phyloP scores from a whole-genome alignment of 805 yeast genomes.

The Yarrowia osloensis region DNA sequence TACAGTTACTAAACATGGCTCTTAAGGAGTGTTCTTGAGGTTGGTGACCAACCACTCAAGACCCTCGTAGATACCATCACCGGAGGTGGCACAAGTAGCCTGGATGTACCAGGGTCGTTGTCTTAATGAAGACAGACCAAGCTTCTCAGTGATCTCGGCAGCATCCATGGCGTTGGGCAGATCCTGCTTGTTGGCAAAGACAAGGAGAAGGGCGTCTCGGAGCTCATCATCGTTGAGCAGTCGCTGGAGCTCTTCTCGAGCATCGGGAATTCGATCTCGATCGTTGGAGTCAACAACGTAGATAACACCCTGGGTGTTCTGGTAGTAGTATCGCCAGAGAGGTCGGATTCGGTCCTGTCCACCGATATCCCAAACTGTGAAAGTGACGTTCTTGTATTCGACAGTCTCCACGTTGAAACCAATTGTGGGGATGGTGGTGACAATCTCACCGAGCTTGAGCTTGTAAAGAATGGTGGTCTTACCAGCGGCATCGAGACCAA shows the following conservation, averaged over 20 bases:
- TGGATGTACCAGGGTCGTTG: constrained; percentile 99
- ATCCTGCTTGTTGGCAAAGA: constrained; percentile 98
- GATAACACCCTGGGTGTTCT: constrained; percentile 97
- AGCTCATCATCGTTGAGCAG: constrained; percentile 98
- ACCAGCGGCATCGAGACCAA: constrained; percentile 98
- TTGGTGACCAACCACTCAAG: constrained; percentile 93
- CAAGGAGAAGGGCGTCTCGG: constrained; percentile 92
- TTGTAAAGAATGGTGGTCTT: constrained; percentile 94
- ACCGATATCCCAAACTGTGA: constrained; percentile 99
- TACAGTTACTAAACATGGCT: constrained; percentile 29
- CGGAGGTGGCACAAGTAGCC: constrained; percentile 98
- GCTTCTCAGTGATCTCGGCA: constrained; percentile 95
- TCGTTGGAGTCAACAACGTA: constrained; percentile 98
- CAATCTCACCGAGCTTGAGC: constrained; percentile 93
- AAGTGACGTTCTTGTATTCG: constrained; percentile 93
- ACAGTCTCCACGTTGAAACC: constrained; percentile 98
- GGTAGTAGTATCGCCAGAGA: constrained; percentile 98
- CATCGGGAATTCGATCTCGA: constrained; percentile 96
- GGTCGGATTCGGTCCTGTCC: constrained; percentile 99
- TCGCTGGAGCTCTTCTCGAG: constrained; percentile 97
- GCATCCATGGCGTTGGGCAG: constrained; percentile 99
- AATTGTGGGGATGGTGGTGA: constrained; percentile 94
- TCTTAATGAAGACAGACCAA: constrained; percentile 94
- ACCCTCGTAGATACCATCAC: constrained; percentile 98
- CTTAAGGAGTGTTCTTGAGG: constrained; percentile 59